Evolutionary conservation across 2,329 filamentous ascomycete genomes (phyloP), one percentile per base, ranked within the genome.

Genomic region (Epichloe scottii): DNA sequence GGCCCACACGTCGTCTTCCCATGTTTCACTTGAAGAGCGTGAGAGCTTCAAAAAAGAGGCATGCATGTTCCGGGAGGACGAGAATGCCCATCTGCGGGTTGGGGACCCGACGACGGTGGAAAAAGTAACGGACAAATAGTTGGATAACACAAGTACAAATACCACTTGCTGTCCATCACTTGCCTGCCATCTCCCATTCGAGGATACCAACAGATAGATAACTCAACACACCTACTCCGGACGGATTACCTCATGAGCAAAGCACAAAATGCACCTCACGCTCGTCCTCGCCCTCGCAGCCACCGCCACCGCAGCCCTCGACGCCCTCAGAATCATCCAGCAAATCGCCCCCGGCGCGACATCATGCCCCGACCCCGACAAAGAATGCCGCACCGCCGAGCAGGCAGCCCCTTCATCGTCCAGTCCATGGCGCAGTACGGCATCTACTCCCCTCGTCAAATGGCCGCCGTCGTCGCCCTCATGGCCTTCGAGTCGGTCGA

Each of bases 401-500:
- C 70, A 79, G 58, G 84, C 82, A 2, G 83, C 0, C 70, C 74
- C 1, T 71, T 68, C 56, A 72, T 91, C 54, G 68, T 70, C 59
- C 57, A 67, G 6, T 75, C 78, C 37, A 82, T 89, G 64, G 51
- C 60, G 17, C 66, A 71, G 11, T 84, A 87, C 71, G 56, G 64
- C 3, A 69, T 89, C 58, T 72, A 67, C 46, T 64, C 35, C 66
- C 68, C 21, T 76, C 73, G n/a, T 21, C 78, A 85, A 58, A 81
- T 85, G 62, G 87, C 87, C 6, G 86, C 82, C 21, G 66, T 90
- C 15, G 62, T 93, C 42, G 73, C 82, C 12, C 72, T 89, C 60
- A 84, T 87, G 70, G 78, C 83, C 11, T 82, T 82, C 62, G 89
- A 94, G 69, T 81, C 78, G 2, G 79, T 52, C 21, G 74, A 82